phyloP scores from a whole-genome alignment of 345 rosid genomes.

The Gossypium thurberi region DNA sequence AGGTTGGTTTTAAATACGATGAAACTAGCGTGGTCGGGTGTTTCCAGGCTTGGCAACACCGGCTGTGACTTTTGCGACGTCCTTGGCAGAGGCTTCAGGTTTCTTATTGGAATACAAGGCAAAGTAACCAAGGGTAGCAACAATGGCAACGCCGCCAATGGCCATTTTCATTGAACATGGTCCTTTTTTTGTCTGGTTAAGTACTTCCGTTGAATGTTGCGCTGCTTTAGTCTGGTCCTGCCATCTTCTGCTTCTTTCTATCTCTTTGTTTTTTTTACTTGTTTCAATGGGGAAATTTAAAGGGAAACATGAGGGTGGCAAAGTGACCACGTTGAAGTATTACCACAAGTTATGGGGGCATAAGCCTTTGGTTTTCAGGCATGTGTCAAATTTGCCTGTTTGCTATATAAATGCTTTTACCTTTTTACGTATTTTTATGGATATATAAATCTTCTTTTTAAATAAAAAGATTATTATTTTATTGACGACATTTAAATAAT shows the following conservation, averaged over 20 bases:
- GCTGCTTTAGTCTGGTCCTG: conserved; percentile 32
- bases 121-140: conserved; percentile 39
- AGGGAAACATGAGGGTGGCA: conserved; percentile 8
- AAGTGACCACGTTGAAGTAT: background rate
- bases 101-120: conserved; percentile 51
- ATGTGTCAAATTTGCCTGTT: background rate
- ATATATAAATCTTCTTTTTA: too few relatives aligned
- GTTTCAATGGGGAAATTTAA: background rate
- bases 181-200: conserved; percentile 22
- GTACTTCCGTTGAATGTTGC: conserved; percentile 26
- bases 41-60: conserved; percentile 35
- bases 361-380: background rate
- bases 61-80: conserved; percentile 57
- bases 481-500: too few relatives aligned
- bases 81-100: conserved; percentile 54
- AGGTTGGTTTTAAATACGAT: background rate
- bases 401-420: too few relatives aligned
- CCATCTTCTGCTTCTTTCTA: conserved; percentile 19
- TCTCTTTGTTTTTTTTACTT: too few relatives aligned
- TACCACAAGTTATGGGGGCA: background rate
- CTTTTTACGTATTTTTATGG: too few relatives aligned
- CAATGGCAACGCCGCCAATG: conserved; percentile 30
- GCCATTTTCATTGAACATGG: conserved; percentile 41
- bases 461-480: too few relatives aligned
- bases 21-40: conserved; percentile 37